Evolutionary conservation across 306 rosid species (phyloP).

Genomic region (Sechiopsis laciniata): DNA sequence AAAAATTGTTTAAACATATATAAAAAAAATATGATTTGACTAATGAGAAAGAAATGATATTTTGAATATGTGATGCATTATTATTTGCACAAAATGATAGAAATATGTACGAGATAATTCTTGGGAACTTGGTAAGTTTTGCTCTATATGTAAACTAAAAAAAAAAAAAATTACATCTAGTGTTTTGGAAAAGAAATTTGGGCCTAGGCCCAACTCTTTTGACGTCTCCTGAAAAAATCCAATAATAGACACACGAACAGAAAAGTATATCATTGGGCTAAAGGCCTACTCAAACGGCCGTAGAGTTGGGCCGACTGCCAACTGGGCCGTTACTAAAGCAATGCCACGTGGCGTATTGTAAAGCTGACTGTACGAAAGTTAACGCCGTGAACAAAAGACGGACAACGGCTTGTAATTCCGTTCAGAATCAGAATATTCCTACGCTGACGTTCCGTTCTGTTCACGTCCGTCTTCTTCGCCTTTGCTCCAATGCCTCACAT

Average conservation of each 20-base stretch:
- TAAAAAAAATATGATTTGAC: no score
- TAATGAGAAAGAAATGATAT: no score
- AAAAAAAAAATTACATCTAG: no score
- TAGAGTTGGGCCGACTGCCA: background rate
- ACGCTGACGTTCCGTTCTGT: background rate
- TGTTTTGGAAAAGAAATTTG: background rate
- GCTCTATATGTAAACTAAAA: no score
- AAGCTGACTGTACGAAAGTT: background rate
- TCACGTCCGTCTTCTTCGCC: background rate
- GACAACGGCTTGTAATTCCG: background rate
- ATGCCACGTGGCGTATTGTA: background rate
- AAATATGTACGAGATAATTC: no score
- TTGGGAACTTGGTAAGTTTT: no score
- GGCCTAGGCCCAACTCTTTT: slow-evolving; percentile 1
- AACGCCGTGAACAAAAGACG: slow-evolving; percentile 14
- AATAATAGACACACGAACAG: background rate
- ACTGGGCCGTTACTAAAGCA: background rate
- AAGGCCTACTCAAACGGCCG: no score
- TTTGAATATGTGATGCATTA: no score
- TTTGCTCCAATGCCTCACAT: background rate
- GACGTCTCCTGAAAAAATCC: background rate
- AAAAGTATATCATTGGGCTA: no score
- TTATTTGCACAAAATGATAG: no score
- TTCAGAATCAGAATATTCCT: background rate
- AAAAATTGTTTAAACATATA: no score